These are phyloP conservation scores for Davidsoniella virescens DNA, from an alignment of 2,329 filamentous ascomycete species.

Conservation along the genomic window DNA sequence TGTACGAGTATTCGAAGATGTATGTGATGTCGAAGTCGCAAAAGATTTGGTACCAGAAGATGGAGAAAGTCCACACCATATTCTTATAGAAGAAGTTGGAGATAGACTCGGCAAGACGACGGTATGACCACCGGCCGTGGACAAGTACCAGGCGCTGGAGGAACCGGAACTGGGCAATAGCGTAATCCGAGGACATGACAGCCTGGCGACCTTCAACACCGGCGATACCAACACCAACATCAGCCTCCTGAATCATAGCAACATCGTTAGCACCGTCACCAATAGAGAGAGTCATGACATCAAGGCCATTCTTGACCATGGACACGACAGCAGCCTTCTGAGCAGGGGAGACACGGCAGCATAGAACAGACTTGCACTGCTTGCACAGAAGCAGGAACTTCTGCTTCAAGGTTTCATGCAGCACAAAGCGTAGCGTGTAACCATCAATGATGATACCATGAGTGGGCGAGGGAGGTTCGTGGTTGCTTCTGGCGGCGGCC, in stretches of 20 bases:
- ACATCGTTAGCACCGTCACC: conserved; percentile 83
- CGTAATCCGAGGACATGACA: conserved; percentile 92
- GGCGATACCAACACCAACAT: conserved; percentile 91
- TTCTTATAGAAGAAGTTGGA: conserved; percentile 99
- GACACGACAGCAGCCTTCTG: conserved; percentile 95
- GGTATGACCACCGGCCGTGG: conserved; percentile 92
- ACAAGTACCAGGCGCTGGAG: conserved; percentile 72
- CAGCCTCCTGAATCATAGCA: conserved; percentile 93
- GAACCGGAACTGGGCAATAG: conserved; percentile 86
- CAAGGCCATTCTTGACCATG: conserved; percentile 86
- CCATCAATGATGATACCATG: conserved; percentile 93
- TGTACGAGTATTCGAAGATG: conserved; percentile 95
- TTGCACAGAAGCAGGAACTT: conserved; percentile 94
- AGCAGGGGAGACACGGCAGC: conserved; percentile 89
- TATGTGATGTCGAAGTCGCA: conserved; percentile 94
- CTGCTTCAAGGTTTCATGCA: conserved; percentile 68
- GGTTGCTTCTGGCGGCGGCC: conserved; percentile 58
- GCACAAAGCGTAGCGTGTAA: conserved; percentile 75
- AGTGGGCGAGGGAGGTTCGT: conserved; percentile 71
- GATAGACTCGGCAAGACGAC: conserved; percentile 78
- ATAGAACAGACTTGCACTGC: conserved; percentile 89
- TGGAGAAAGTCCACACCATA: conserved; percentile 88
- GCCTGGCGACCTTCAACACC: conserved; percentile 85
- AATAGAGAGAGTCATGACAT: conserved; percentile 90
- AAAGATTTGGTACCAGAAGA: conserved; percentile 97